Evolutionary conservation across 495 filamentous ascomycete species (phyloP).

Genomic region (Penicillium malachiteum): DNA sequence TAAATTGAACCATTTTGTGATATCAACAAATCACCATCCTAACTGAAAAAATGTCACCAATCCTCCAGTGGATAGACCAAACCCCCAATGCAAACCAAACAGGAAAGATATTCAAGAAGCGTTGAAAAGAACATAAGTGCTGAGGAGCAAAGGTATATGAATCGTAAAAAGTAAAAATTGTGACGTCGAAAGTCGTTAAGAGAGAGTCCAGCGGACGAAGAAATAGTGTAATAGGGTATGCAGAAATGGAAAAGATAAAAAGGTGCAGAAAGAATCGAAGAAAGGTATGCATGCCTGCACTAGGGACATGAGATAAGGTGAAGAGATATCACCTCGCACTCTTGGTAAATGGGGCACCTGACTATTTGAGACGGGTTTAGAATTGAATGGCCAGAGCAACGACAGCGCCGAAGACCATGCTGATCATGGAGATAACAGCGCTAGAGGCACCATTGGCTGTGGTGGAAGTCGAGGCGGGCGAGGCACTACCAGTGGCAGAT

Average conservation of each 20-base stretch:
- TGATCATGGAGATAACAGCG: conserved; percentile 26
- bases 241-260: conserved; percentile 19
- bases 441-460: conserved; percentile 21
- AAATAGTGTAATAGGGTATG: conserved; percentile 14
- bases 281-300: conserved; percentile 11
- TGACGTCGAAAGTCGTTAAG: conserved; percentile 29
- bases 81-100: conserved; percentile 22
- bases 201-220: conserved; percentile 11
- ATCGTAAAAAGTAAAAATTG: conserved; percentile 23
- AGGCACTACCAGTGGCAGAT: conserved; percentile 5
- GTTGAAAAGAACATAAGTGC: conserved; percentile 13
- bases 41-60: conserved; percentile 11
- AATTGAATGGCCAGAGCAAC: conserved; percentile 26
- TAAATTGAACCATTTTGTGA: too few species aligned
- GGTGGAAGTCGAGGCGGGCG: conserved; percentile 16
- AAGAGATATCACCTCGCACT: not conserved
- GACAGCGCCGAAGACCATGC: conserved; percentile 29
- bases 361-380: conserved; percentile 13
- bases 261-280: conserved; percentile 11
- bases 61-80: conserved; percentile 22
- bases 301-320: not conserved
- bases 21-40: not conserved
- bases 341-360: conserved; percentile 8
- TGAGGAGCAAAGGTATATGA: conserved; percentile 26
- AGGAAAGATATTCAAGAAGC: conserved; percentile 28